A percentile compares a stretch with the other conserved stretches of the same genome.
Conservation (phyloP, 2,329 filamentous ascomycete genomes). For the Exophiala phaeomuriformis region DNA sequence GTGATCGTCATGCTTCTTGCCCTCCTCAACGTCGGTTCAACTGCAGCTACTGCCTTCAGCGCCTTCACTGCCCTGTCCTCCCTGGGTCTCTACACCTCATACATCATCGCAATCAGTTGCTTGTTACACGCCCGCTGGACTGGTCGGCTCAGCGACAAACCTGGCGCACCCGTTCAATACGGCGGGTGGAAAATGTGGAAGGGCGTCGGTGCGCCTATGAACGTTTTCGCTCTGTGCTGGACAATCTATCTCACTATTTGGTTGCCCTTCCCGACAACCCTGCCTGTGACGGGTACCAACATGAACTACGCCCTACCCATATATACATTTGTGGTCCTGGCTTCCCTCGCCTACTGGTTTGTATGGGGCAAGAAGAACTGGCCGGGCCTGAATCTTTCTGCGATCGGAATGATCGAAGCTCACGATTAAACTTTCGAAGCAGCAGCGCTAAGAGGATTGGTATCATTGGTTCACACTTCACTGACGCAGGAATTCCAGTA, state of each 20-base stretch:
- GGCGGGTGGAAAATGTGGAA: constrained; percentile 32
- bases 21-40: constrained; percentile 37
- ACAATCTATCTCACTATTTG: constrained; percentile 30
- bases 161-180: constrained; percentile 18
- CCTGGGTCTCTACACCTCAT: constrained; percentile 35
- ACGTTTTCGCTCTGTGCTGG: constrained; percentile 34
- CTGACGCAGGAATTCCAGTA: neutral
- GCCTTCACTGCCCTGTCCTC: constrained; percentile 37
- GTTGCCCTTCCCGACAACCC: constrained; percentile 32
- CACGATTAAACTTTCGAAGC: constrained; percentile 9
- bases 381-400: constrained; percentile 16
- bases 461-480: neutral
- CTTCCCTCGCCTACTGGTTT: constrained; percentile 22
- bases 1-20: constrained; percentile 34
- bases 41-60: constrained; percentile 32
- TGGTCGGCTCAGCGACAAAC: constrained; percentile 28
- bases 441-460: neutral
- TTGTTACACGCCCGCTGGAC: constrained; percentile 23
- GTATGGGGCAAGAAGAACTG: constrained; percentile 18
- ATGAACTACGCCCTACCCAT: constrained; percentile 38
- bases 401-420: constrained; percentile 16
- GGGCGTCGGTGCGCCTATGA: constrained; percentile 29
- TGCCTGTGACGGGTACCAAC: constrained; percentile 33
- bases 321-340: constrained; percentile 26
- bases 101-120: constrained; percentile 35